These are phyloP conservation scores for Xylariaceae sp. DNA, from an alignment of 2,329 filamentous ascomycete species.

Conservation along the genomic window DNA sequence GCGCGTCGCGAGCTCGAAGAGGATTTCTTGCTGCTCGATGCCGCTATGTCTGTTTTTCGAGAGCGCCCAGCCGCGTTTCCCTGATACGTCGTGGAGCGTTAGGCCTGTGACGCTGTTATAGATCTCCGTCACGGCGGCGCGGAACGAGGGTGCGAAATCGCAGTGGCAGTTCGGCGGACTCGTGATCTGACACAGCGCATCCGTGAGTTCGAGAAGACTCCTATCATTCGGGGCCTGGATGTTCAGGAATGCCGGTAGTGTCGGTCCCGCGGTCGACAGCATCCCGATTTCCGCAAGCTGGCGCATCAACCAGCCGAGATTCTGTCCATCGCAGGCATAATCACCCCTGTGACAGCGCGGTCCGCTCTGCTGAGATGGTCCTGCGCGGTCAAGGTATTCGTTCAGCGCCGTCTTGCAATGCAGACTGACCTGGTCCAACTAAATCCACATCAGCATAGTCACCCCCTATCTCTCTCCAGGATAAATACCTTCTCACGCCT, in stretches of 20 bases:
- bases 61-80: conserved; percentile 46
- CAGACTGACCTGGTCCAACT: conserved; percentile 41
- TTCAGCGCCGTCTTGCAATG: conserved; percentile 41
- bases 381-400: conserved; percentile 38
- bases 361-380: background rate
- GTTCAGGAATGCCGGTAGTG: background rate
- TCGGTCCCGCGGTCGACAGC: conserved; percentile 29
- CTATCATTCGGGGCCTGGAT: conserved; percentile 28
- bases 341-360: conserved; percentile 46
- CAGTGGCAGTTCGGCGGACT: conserved; percentile 43
- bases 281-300: conserved; percentile 44
- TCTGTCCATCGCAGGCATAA: conserved; percentile 47
- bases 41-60: conserved; percentile 12
- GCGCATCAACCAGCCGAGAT: conserved; percentile 51
- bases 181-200: conserved; percentile 40
- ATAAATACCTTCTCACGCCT: conserved; percentile 42
- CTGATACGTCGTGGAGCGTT: conserved; percentile 45
- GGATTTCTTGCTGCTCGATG: conserved; percentile 35
- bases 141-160: conserved; percentile 45
- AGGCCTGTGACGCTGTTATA: conserved; percentile 47
- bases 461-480: background rate
- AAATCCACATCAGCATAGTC: background rate
- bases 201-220: conserved; percentile 43
- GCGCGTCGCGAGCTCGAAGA: conserved; percentile 7
- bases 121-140: conserved; percentile 44